Evolutionary conservation across 2,329 filamentous ascomycete genomes (phyloP).

Genomic region (Curvularia eragrostidis): DNA sequence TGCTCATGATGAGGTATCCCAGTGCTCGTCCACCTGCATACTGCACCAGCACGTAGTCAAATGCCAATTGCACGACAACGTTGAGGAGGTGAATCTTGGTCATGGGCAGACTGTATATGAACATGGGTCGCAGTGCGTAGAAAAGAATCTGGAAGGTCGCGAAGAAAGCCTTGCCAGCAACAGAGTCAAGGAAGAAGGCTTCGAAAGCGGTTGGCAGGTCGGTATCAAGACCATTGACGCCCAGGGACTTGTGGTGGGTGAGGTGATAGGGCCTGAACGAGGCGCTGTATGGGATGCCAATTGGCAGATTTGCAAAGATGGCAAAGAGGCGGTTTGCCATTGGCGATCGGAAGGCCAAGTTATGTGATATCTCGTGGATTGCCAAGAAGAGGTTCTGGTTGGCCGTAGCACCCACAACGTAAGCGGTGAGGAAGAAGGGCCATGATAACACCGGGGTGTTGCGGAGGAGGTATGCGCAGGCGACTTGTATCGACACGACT

Average conservation of each 20-base stretch:
- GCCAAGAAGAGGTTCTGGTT: slow-evolving; percentile 99
- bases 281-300: slow-evolving; percentile 93
- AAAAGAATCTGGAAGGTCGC: slow-evolving; percentile 99
- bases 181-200: slow-evolving; percentile 90
- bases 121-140: slow-evolving; percentile 95
- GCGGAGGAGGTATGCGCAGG: slow-evolving; percentile 77
- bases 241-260: slow-evolving; percentile 98
- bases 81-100: slow-evolving; percentile 87
- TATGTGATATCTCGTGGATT: slow-evolving; percentile 99
- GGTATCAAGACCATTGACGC: slow-evolving; percentile 93
- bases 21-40: slow-evolving; percentile 69
- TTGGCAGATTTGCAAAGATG: slow-evolving; percentile 93
- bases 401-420: slow-evolving; percentile 89
- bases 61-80: slow-evolving; percentile 74
- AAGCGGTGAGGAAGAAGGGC: slow-evolving; percentile 85
- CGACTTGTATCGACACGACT: slow-evolving; percentile 83
- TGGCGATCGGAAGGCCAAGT: slow-evolving; percentile 86
- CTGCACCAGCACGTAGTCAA: slow-evolving; percentile 74
- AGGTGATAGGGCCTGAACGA: slow-evolving; percentile 98
- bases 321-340: slow-evolving; percentile 84
- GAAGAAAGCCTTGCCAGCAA: slow-evolving; percentile 97
- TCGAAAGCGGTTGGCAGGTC: slow-evolving; percentile 93
- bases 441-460: slow-evolving; percentile 81
- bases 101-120: slow-evolving; percentile 87
- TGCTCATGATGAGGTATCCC: slow-evolving; percentile 84